These are phyloP conservation scores for Penicillium mononematosum DNA, from an alignment of 495 filamentous ascomycete species.

Conservation along the genomic window DNA sequence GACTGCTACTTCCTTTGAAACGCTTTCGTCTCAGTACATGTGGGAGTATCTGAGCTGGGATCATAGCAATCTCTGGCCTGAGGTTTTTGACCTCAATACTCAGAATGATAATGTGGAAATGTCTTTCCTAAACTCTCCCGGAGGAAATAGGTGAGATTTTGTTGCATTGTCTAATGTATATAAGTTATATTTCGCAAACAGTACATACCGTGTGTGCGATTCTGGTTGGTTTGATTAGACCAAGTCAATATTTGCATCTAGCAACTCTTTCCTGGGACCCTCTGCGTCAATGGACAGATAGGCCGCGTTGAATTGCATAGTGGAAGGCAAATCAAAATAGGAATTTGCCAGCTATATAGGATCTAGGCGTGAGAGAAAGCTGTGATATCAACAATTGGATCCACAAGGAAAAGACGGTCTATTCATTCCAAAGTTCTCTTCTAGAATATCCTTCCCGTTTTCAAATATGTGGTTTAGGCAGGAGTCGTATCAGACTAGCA, in stretches of 20 bases:
- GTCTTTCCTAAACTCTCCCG: slow-evolving; percentile 8
- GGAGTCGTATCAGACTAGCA: too few relatives aligned
- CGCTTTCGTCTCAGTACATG: slow-evolving; percentile 23
- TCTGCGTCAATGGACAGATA: background rate
- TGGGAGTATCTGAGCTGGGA: slow-evolving; percentile 34
- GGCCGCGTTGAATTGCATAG: background rate
- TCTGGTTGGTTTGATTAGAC: background rate
- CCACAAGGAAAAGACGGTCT: too few relatives aligned
- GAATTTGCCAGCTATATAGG: too few relatives aligned
- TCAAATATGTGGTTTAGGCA: too few relatives aligned
- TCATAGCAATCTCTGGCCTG: slow-evolving; percentile 25
- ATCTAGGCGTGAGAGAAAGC: too few relatives aligned
- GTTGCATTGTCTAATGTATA: background rate
- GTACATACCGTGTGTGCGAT: background rate
- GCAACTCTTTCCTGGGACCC: too few relatives aligned
- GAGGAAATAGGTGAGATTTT: background rate
- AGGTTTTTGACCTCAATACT: background rate
- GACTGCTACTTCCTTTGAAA: slow-evolving; percentile 19
- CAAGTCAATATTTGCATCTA: background rate
- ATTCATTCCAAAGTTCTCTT: too few relatives aligned
- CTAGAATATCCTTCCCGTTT: too few relatives aligned
- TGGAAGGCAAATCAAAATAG: background rate
- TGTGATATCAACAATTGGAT: too few relatives aligned
- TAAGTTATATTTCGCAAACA: background rate
- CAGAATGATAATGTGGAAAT: slow-evolving; percentile 4